Evolutionary conservation across 306 rosid species (phyloP).

Genomic region (Abrus pulchellus): DNA sequence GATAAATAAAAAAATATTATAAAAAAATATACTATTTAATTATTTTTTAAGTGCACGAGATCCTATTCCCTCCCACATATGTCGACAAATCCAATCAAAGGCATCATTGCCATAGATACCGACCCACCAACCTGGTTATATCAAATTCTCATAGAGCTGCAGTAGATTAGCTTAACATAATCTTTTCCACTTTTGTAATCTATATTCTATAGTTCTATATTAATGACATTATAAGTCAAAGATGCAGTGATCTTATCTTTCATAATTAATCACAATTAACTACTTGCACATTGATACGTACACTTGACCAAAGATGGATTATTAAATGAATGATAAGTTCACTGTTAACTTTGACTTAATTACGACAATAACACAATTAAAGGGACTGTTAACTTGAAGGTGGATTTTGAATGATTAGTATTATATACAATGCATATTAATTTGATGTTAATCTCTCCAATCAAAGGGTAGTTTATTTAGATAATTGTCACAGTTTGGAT

Average conservation of each 20-base stretch:
- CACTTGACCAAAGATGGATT: not conserved
- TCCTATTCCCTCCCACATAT: not conserved
- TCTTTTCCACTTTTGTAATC: conserved; percentile 14
- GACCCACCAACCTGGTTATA: conserved; percentile 31
- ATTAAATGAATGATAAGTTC: no score
- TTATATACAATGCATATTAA: not conserved
- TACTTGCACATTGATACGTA: not conserved
- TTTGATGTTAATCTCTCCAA: conserved; percentile 1
- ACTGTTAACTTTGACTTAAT: no score
- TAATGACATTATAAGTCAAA: conserved; percentile 32
- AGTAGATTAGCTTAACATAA: conserved; percentile 4
- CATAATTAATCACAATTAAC: conserved; percentile 8
- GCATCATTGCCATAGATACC: not conserved
- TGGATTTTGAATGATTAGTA: not conserved
- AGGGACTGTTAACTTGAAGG: not conserved
- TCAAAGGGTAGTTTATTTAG: not conserved
- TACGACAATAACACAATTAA: not conserved
- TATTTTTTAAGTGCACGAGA: not conserved
- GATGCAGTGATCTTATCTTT: conserved; percentile 15
- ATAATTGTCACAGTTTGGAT: not conserved
- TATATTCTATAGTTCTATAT: conserved; percentile 11
- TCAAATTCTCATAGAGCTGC: conserved; percentile 5
- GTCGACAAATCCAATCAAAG: conserved; percentile 4
- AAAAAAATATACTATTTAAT: no score
- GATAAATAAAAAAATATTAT: no score